Evolutionary conservation across 306 rosid species (phyloP).

Genomic region (Corylus avellana): DNA sequence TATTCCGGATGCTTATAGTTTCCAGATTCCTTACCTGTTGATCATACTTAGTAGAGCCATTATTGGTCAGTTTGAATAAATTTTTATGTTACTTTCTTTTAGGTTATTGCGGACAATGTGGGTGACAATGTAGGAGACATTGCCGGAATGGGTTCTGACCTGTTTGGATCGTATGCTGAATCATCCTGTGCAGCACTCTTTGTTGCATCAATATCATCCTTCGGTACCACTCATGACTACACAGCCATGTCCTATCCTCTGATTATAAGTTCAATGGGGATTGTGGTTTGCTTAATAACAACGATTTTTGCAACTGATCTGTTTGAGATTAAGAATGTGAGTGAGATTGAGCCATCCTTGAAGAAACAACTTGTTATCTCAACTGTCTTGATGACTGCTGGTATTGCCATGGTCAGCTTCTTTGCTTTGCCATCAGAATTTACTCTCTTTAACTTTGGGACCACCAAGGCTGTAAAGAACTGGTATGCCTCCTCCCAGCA

Average conservation of each 20-base stretch:
- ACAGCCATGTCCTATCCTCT: constrained; percentile 77
- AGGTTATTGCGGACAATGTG: constrained; percentile 79
- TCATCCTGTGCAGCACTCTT: constrained; percentile 72
- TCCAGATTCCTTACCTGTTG: not conserved
- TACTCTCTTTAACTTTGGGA: constrained; percentile 60
- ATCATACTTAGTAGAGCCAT: not conserved
- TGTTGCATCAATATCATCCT: constrained; percentile 75
- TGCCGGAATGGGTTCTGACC: constrained; percentile 80
- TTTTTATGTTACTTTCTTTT: constrained; percentile 19
- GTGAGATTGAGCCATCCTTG: constrained; percentile 58
- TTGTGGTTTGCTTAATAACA: constrained; percentile 64
- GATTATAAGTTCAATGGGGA: constrained; percentile 69
- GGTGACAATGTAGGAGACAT: constrained; percentile 82
- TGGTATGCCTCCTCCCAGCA: constrained; percentile 39
- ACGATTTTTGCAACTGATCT: constrained; percentile 68
- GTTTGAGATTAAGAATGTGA: constrained; percentile 47
- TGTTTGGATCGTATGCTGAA: constrained; percentile 74
- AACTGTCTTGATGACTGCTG: constrained; percentile 61
- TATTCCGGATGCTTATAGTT: not conserved
- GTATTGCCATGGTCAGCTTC: constrained; percentile 53
- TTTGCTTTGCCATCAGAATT: constrained; percentile 70
- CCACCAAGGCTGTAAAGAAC: constrained; percentile 55
- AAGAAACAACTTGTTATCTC: constrained; percentile 67
- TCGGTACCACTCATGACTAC: constrained; percentile 57
- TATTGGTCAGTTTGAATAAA: not conserved